Conservation (phyloP, 2,329 filamentous ascomycete genomes). For the Arthrobotrys sphaeroides region DNA sequence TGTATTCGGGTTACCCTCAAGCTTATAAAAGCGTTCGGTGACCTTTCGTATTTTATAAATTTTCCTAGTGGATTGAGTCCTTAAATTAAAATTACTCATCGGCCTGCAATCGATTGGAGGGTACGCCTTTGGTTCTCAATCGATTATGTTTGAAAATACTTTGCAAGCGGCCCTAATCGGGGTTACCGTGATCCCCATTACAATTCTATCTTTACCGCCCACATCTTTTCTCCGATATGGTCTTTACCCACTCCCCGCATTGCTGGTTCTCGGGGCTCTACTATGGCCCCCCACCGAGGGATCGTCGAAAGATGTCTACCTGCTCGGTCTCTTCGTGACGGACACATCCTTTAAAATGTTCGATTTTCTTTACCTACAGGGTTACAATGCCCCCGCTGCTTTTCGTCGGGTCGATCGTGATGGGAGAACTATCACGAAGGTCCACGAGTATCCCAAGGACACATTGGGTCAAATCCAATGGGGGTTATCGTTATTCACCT, state of each 20-base stretch:
- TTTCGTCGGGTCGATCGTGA: neutral
- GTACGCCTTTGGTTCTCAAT: neutral
- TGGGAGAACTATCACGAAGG: neutral
- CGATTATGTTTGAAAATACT: constrained; percentile 4
- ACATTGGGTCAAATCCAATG: neutral
- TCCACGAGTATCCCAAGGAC: constrained; percentile 5
- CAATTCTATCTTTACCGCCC: neutral
- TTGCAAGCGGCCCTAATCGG: constrained; percentile 1
- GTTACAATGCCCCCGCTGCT: neutral
- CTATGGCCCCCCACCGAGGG: constrained; percentile 25
- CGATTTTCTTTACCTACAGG: constrained; percentile 22
- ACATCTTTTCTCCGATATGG: constrained; percentile 1
- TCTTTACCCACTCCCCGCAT: neutral
- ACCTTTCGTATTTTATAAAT: no score
- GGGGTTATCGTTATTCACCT: neutral
- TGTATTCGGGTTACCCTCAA: no score
- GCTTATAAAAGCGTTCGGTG: no score
- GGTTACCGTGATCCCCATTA: neutral
- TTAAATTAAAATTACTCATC: neutral
- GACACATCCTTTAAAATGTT: constrained; percentile 17
- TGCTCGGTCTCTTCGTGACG: constrained; percentile 7
- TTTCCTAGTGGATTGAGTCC: no score
- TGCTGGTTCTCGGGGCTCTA: constrained; percentile 9
- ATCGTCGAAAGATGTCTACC: constrained; percentile 4
- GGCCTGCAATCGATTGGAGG: neutral